Evolutionary conservation across 129 eudicot species (phyloP), one percentile per base, ranked within the genome.

Genomic region (Arctium minus): DNA sequence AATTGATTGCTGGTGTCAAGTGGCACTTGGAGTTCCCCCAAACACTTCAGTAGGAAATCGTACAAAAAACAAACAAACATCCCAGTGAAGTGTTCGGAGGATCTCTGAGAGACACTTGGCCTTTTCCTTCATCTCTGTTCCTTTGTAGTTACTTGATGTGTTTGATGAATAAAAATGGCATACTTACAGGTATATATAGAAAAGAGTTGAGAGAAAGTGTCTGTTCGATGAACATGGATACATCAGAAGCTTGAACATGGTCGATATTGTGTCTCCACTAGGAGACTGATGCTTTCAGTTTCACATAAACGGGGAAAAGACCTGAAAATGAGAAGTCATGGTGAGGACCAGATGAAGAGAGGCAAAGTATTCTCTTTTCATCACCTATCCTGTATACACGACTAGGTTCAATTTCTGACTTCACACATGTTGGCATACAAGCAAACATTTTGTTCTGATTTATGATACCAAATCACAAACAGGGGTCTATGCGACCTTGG

Each of bases 51-150:
- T 65, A 33, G 85, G 53, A 82, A 65, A 32, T 75, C 22, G 0
- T 13, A 2, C 27, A 62, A 31, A 40, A 65, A 29, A 10, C 17
- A 65, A 29, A 10, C 17, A 83, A 56, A 56, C 8, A 56, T 42
- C 76, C 72, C 72, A 76, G 8, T 83, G 77, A 76, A 83, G 81
- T 83, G 73, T 76, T 83, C 27, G 77, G 81, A 76, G 81, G 86
- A 83, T 83, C 77, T 50, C 73, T 69, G 6, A 83, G 73, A 40
- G 81, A 83, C 46, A 69, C 78, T 48, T 48, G 86, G 30, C 78
- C 10, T 35, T 68, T 76, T 39, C 77, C 46, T 70, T 75, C 39
- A 13, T 18, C 3, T 29, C 4, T 18, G 13, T 32, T 33, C 31
- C 64, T 18, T 60, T 60, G 68, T 60, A 60, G 68, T 60, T 15